Percentiles rank a stretch among this genome's conserved stretches.
Conservation (phyloP, 1,139 yeast species). For the Magnusiomyces paraingens region DNA sequence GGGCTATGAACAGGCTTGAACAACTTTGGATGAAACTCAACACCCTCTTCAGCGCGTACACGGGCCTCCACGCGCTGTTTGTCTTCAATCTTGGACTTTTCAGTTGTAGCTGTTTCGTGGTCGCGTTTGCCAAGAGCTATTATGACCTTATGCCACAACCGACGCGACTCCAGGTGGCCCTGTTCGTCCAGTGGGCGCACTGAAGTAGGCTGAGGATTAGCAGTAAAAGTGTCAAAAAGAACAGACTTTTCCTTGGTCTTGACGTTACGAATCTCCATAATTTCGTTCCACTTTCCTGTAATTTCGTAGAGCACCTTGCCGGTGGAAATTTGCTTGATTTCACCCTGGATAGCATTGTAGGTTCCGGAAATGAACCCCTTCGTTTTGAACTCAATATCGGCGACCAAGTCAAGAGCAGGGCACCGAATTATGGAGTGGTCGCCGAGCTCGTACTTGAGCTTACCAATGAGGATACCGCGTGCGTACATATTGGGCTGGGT, state of each 20-base stretch:
- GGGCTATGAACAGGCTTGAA: slow-evolving; percentile 43
- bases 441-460: slow-evolving; percentile 82
- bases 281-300: slow-evolving; percentile 90
- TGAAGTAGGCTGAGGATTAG: slow-evolving; percentile 50
- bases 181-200: slow-evolving; percentile 79
- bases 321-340: slow-evolving; percentile 46
- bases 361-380: slow-evolving; percentile 92
- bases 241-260: slow-evolving; percentile 44
- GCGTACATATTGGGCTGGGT: slow-evolving; percentile 95
- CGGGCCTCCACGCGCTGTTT: slow-evolving; percentile 70
- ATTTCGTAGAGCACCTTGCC: slow-evolving; percentile 58
- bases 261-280: slow-evolving; percentile 60
- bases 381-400: slow-evolving; percentile 88
- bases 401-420: slow-evolving; percentile 50
- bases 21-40: slow-evolving; percentile 71
- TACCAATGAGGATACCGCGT: slow-evolving; percentile 89
- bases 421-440: slow-evolving; percentile 79
- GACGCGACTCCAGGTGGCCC: slow-evolving; percentile 72
- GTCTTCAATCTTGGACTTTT: slow-evolving; percentile 79
- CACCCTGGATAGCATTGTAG: slow-evolving; percentile 83
- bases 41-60: slow-evolving; percentile 68
- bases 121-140: slow-evolving; percentile 70
- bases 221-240: slow-evolving; percentile 57
- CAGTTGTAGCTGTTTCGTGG: slow-evolving; percentile 79
- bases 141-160: slow-evolving; percentile 74